Conservation (phyloP, 23 red algal species). For the Gracilaria caudata region DNA sequence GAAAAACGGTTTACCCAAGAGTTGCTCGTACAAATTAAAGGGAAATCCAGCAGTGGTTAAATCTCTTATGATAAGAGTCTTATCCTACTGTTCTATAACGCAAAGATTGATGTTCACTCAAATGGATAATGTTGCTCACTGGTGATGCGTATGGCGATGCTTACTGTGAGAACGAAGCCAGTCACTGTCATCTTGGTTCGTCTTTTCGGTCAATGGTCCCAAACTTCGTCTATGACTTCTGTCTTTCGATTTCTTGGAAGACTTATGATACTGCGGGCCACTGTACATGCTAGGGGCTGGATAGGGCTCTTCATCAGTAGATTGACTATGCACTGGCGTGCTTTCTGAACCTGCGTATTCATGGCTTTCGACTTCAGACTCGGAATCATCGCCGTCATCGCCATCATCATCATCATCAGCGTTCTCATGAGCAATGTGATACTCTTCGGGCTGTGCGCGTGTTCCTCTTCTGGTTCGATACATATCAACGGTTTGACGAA, state of each 20-base stretch:
- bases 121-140: background rate
- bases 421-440: background rate
- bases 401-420: slow-evolving; percentile 1
- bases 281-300: slow-evolving; percentile 56
- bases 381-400: slow-evolving; percentile 7
- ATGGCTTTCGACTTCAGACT: slow-evolving; percentile 23
- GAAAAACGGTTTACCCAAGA: background rate
- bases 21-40: background rate
- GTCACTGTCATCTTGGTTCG: slow-evolving; percentile 32
- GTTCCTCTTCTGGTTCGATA: slow-evolving; percentile 31
- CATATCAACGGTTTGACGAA: slow-evolving; percentile 42
- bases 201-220: slow-evolving; percentile 35
- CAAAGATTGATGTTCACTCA: background rate
- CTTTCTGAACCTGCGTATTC: slow-evolving; percentile 21
- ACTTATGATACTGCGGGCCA: slow-evolving; percentile 36
- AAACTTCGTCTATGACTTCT: slow-evolving; percentile 27
- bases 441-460: background rate
- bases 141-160: slow-evolving; percentile 11
- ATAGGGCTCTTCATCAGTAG: slow-evolving; percentile 61
- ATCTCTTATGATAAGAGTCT: no score
- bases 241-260: slow-evolving; percentile 6
- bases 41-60: background rate
- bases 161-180: background rate
- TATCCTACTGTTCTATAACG: background rate
- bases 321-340: slow-evolving; percentile 57